A percentile compares a stretch with the other conserved stretches of the same genome.
These are phyloP conservation scores for Candida khao-thaluensis DNA, from an alignment of 805 yeast species.

Conservation along the genomic window DNA sequence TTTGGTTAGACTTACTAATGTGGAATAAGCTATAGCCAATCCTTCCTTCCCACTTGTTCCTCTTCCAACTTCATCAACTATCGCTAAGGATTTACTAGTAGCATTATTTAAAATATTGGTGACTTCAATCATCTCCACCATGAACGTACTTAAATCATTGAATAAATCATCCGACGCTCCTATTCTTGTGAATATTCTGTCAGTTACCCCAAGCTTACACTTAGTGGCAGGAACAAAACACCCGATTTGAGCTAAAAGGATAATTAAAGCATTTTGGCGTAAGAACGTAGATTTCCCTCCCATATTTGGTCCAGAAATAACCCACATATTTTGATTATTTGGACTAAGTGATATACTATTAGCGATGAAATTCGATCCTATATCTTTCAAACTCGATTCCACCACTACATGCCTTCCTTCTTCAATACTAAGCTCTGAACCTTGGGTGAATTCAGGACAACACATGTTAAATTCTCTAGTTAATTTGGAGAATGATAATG, in stretches of 20 bases:
- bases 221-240: conserved; percentile 65
- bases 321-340: conserved; percentile 28
- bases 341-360: conserved; percentile 32
- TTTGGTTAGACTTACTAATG: conserved; percentile 54
- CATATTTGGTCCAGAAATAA: conserved; percentile 86
- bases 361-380: conserved; percentile 47
- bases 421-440: conserved; percentile 45
- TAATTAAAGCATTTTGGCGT: conserved; percentile 68
- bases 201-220: conserved; percentile 66
- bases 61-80: conserved; percentile 78
- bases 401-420: conserved; percentile 87
- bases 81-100: conserved; percentile 57
- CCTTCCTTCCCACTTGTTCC: conserved; percentile 90
- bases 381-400: conserved; percentile 61
- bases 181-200: conserved; percentile 76
- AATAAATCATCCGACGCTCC: conserved; percentile 82
- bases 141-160: conserved; percentile 78
- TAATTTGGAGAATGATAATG: conserved; percentile 67
- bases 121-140: conserved; percentile 77
- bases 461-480: conserved; percentile 67
- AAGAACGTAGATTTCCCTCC: conserved; percentile 84
- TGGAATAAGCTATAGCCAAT: conserved; percentile 77
- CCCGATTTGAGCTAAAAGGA: conserved; percentile 63
- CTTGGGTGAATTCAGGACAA: conserved; percentile 59
- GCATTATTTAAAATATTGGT: conserved; percentile 55